Conservation (phyloP, 2,329 filamentous ascomycete species). For the Blastomyces silverae region DNA sequence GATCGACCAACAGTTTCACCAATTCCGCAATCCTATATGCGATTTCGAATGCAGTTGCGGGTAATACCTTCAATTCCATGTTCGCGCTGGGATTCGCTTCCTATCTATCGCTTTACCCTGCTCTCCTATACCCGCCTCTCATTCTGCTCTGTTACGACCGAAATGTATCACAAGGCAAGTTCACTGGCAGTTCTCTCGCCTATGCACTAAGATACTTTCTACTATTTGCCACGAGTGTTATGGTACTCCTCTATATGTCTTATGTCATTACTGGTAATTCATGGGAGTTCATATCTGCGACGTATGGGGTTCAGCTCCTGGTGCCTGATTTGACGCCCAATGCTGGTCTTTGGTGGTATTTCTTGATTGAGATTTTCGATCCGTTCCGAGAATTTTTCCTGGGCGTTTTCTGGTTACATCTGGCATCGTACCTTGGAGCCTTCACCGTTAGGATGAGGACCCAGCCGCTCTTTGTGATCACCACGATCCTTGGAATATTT, state of each 20-base stretch:
- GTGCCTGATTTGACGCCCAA: constrained; percentile 92
- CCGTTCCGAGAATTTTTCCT: constrained; percentile 96
- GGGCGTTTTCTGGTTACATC: constrained; percentile 94
- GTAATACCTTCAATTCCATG: constrained; percentile 67
- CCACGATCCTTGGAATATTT: constrained; percentile 80
- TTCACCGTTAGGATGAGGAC: constrained; percentile 73
- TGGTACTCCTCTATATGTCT: constrained; percentile 62
- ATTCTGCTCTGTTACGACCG: constrained; percentile 73
- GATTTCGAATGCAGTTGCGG: constrained; percentile 69
- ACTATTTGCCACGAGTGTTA: constrained; percentile 51
- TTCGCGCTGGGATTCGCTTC: constrained; percentile 79
- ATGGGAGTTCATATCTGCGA: constrained; percentile 80
- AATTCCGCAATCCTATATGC: constrained; percentile 81
- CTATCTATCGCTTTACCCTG: constrained; percentile 87
- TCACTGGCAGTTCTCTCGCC: constrained; percentile 26
- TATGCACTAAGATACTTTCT: constrained; percentile 53
- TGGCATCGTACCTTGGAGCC: constrained; percentile 81
- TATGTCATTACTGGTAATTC: constrained; percentile 66
- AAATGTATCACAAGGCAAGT: constrained; percentile 35
- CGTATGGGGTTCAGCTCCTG: constrained; percentile 87
- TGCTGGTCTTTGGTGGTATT: constrained; percentile 98
- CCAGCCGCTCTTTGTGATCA: constrained; percentile 80
- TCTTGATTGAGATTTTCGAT: constrained; percentile 99
- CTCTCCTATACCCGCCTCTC: constrained; percentile 76
- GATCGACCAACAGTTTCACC: constrained; percentile 82